A percentile compares a stretch with the other conserved stretches of the same genome.
phyloP scores from a whole-genome alignment of 805 yeast species.

The Cyberlindnera petersonii region DNA sequence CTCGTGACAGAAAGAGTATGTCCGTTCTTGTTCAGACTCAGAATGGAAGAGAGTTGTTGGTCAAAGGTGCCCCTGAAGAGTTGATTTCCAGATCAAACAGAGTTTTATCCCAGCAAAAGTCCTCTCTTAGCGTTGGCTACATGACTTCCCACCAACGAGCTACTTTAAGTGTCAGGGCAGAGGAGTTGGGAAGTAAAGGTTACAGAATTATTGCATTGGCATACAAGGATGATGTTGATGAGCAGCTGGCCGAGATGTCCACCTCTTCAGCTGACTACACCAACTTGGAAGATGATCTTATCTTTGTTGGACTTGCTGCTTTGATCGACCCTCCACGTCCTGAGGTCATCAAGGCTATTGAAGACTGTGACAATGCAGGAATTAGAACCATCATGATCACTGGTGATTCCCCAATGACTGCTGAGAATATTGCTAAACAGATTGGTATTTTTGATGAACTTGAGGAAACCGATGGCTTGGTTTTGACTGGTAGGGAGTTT shows the following conservation, averaged over 20 bases:
- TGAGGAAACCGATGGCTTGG: constrained; percentile 27
- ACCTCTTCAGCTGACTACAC: constrained; percentile 36
- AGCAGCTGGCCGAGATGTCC: constrained; percentile 28
- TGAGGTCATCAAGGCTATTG: constrained; percentile 33
- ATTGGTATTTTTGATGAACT: constrained; percentile 35
- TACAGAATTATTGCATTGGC: constrained; percentile 32
- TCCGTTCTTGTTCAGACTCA: constrained; percentile 39
- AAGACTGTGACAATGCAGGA: constrained; percentile 38
- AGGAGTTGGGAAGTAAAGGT: constrained; percentile 35
- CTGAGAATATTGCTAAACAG: constrained; percentile 45
- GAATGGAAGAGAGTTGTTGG: constrained; percentile 31
- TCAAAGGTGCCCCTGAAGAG: constrained; percentile 57
- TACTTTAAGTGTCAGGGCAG: constrained; percentile 34
- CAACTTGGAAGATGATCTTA: constrained; percentile 27
- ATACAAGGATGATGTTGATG: constrained; percentile 33
- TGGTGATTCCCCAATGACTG: constrained; percentile 55
- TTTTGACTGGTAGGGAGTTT: constrained; percentile 40
- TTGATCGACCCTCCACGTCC: constrained; percentile 44
- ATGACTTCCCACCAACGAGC: constrained; percentile 33
- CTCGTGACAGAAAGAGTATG: constrained; percentile 49
- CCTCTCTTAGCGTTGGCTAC: constrained; percentile 18
- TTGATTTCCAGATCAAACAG: constrained; percentile 39
- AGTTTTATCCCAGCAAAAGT: constrained; percentile 32
- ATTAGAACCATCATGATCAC: constrained; percentile 43
- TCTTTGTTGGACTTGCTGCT: constrained; percentile 39